Base-by-base conservation (phyloP, 2,329 filamentous ascomycete species). In the Endocalyx cinctus region DNA sequence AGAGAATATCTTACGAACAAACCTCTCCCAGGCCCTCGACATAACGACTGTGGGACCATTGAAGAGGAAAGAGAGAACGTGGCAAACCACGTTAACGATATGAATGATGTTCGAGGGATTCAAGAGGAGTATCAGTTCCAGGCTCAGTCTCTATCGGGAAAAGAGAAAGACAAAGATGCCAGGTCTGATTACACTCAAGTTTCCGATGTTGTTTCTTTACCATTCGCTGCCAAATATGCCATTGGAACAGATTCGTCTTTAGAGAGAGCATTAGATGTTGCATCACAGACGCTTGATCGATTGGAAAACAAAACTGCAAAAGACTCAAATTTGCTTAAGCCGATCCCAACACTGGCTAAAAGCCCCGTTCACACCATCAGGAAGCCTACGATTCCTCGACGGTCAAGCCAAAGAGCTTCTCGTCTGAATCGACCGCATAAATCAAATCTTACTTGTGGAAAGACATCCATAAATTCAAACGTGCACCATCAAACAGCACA, bases 261-360 rank as follows among this genome's bases (percentile, higher is more conserved):
- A 19, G 53, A 58, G 27, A 37, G 47, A 27, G 57, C 55, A 16
- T 38, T 61, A 17, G 47, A 59, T 26, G 49, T 42, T 10, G 52
- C 49, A 14, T 49, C 46, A 17, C 41, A 42, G n/a, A 44, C 47
- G 17, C 41, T 57, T 25, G 45, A 58, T 5, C 38, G 40, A 14
- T 43, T 47, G 28, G 41, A 49, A 17, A 27, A 35, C 10, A 33
- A 47, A 29, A 28, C 26, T 8, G 34, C 39, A 5, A 40, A 39
- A 15, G 26, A 31, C 17, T 17, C 18, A 12, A 28, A 25, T 5
- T 22, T 37, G 33, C 23, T 6, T 5, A 28, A 16, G 16, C 33
- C 33, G 10, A 29, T 38, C 17, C 12, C 27, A 14, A 38, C 31
- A 25, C 19, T 39, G 23, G 25, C 25, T 17, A 32, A 48, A 32